Base-by-base conservation (phyloP, 257 asterid species). In the Capsicum chinense region DNA sequence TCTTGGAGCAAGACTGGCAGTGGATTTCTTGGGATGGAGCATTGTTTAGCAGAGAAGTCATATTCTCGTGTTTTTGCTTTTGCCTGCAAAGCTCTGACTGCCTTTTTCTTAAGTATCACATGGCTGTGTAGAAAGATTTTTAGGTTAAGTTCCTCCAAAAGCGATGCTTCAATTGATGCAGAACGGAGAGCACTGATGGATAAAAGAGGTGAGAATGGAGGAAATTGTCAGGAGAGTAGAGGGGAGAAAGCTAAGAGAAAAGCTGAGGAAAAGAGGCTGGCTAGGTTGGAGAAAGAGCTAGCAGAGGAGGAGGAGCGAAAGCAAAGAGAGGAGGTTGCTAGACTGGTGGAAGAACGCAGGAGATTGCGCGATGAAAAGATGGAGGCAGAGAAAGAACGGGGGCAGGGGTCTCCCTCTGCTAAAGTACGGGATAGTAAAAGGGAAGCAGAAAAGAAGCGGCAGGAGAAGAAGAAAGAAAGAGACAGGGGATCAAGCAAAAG, bases 251-350 rank as follows among this genome's bases (percentile, higher is more conserved):
- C 99, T 67, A 94, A 98, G 54, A 89, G 98, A 87, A 96, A 96
- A 88, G 98, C 98, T 15, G 99, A 96, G 91, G 99, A 96, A 90
- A 96, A 94, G 89, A 93, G 97, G 87, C 95, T 90, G 85, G 98
- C 98, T 90, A 92, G 98, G 88, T 82, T 97, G 86, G 99, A 93
- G 91, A 97, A 91, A 91, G 99, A 97, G 89, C 88, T 92, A 35
- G 63, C 93, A 85, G 99, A 97, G 90, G 98, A 95, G 90, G 99
- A 97, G 91, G 98, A 97, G 92, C 91, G 96, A 89, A 97, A 95
- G 93, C 99, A 97, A 90, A 92, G 97, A 84, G 98, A 95, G 86
- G 99, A 95, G 88, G 97, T 94, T 42, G 97, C 99, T 42, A 92
- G 97, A 88, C 88, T 97, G 90, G 99, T 97, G 33, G 99, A 97